phyloP scores from a whole-genome alignment of 108 stramenopile genomes.

The Epithemia pelagica region DNA sequence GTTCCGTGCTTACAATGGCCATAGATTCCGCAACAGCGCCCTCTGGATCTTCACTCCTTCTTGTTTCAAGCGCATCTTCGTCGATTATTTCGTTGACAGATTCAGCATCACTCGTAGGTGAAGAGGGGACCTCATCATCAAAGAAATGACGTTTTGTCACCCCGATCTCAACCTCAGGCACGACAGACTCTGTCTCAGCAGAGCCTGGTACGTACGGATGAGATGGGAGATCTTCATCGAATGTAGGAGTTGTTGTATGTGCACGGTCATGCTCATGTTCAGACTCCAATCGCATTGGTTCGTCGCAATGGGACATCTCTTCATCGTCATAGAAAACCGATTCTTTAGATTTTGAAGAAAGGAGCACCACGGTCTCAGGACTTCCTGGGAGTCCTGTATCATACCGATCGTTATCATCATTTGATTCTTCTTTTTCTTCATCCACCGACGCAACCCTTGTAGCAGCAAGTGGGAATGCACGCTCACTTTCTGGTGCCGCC shows the following conservation, averaged over 20 bases:
- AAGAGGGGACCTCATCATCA: neutral
- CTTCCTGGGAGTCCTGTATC: neutral
- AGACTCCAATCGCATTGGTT: neutral
- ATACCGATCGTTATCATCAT: neutral
- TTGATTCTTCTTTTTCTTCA: neutral
- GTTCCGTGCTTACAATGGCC: neutral
- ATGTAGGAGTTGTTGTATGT: neutral
- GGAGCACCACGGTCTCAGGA: neutral
- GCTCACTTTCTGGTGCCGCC: too few relatives aligned
- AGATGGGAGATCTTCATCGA: neutral
- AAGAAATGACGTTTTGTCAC: neutral
- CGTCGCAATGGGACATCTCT: neutral
- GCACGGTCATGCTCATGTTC: too few relatives aligned
- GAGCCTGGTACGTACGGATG: neutral
- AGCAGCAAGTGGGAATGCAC: too few relatives aligned
- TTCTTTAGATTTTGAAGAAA: neutral
- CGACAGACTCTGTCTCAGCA: neutral
- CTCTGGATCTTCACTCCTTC: neutral
- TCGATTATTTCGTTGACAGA: neutral
- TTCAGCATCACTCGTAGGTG: neutral
- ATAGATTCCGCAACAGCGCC: neutral
- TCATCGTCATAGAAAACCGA: neutral
- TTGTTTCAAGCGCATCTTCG: neutral
- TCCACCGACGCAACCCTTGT: too few relatives aligned
- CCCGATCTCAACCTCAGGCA: neutral